phyloP scores from a whole-genome alignment of 2,329 filamentous ascomycete species.

The Rhinocladiella mackenziei region DNA sequence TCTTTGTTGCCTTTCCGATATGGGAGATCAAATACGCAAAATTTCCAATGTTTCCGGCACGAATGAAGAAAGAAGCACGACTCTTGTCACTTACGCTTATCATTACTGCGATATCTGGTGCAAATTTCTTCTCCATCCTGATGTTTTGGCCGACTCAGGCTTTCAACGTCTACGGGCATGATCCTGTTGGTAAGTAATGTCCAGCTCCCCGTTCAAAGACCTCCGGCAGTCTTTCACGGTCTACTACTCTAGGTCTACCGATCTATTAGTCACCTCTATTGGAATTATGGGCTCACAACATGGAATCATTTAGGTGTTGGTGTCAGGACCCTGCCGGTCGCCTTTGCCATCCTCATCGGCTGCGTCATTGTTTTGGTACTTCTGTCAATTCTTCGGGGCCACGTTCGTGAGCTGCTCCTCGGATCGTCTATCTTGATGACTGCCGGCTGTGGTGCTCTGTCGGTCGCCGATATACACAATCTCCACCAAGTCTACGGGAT shows the following conservation, averaged over 20 bases:
- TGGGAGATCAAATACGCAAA: constrained; percentile 47
- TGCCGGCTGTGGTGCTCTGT: constrained; percentile 54
- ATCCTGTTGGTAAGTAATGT: too few relatives aligned
- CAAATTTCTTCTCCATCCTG: constrained; percentile 55
- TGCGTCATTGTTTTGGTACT: constrained; percentile 57
- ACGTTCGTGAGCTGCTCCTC: constrained; percentile 59
- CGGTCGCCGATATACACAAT: constrained; percentile 51
- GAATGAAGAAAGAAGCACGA: constrained; percentile 45
- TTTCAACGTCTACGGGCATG: constrained; percentile 63
- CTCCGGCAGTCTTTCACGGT: too few relatives aligned
- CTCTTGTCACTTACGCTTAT: constrained; percentile 52
- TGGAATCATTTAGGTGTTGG: too few relatives aligned
- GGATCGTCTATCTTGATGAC: constrained; percentile 61
- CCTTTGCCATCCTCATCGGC: constrained; percentile 58
- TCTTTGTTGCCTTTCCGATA: constrained; percentile 41
- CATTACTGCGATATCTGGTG: constrained; percentile 58
- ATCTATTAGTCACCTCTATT: too few relatives aligned
- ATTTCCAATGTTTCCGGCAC: constrained; percentile 45
- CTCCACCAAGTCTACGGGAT: constrained; percentile 54
- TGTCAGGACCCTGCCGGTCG: constrained; percentile 62
- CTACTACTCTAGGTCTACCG: too few relatives aligned
- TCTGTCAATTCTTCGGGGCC: constrained; percentile 55
- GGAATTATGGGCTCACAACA: too few relatives aligned
- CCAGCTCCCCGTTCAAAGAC: too few relatives aligned
- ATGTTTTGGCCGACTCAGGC: constrained; percentile 62